These are phyloP conservation scores for Zygosaccharomyces kombuchaensis DNA, from an alignment of 805 yeast genomes.

Conservation along the genomic window DNA sequence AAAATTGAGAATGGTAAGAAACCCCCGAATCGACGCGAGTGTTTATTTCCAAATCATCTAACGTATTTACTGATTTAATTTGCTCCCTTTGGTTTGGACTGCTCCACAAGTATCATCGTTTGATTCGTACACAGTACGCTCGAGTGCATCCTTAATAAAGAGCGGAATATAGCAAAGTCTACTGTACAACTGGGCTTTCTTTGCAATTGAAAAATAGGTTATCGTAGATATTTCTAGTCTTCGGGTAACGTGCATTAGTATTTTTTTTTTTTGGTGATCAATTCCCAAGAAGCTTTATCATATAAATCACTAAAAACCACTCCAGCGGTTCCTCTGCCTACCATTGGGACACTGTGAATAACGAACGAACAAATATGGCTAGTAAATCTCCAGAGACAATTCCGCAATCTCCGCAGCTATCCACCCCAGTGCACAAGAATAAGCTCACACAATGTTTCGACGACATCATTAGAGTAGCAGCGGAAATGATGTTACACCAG, in stretches of 20 bases:
- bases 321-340: neutral
- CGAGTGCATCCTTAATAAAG: no score
- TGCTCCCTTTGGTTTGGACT: no score
- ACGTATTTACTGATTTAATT: no score
- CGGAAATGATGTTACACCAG: slow-evolving; percentile 35
- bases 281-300: neutral
- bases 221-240: no score
- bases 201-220: no score
- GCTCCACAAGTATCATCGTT: no score
- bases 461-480: slow-evolving; percentile 32
- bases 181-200: no score
- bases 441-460: slow-evolving; percentile 33
- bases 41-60: no score
- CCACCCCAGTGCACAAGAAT: slow-evolving; percentile 17
- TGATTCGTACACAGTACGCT: no score
- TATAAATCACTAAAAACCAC: neutral
- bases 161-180: no score
- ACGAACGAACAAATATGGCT: neutral
- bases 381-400: slow-evolving; percentile 2
- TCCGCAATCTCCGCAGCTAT: slow-evolving; percentile 1
- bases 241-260: neutral
- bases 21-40: no score
- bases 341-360: neutral
- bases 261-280: neutral
- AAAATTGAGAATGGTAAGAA: no score